Evolutionary conservation across 2,329 filamentous ascomycete species (phyloP), one percentile per base, ranked within the genome.

Genomic region (Alternaria ventricosa): DNA sequence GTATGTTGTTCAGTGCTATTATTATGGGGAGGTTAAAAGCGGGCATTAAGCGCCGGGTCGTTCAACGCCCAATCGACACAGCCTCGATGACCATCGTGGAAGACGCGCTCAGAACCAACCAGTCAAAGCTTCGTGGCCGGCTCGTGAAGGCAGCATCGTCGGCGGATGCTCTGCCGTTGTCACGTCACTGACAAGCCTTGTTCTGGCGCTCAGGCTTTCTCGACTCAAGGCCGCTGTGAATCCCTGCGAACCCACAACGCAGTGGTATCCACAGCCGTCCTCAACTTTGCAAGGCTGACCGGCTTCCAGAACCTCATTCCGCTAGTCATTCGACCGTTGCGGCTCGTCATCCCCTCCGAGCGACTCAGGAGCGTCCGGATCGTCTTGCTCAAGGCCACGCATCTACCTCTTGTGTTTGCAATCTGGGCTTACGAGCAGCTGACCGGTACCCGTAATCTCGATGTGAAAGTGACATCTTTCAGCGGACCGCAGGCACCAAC

Each of bases 321-420:
- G 8, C 84, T 94, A 59, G 80, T 90, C 65, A 89, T 94, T 74
- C 87, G 92, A 15, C 92, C 92, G 0, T 84, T 93, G 63, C 87
- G 91, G 61, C 84, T 94, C 47, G 84, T 93, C 67, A 77, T 93
- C 54, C 85, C 89, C 7, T 86, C 89, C 3, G 87, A 90, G 65
- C 82, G 86, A 62, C 86, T 94, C 69, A 89, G 92, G 55, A 82
- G 82, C 30, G 83, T 85, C 60, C 85, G 87, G 50, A 89, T 90
- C 63, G 73, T 88, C 45, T 75, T 89, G 49, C 83, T 89, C 62
- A 87, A 87, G 74, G 83, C 83, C 54, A 88, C 87, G 3, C 87
- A 89, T 76, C 82, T 88, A 50, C 91, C 92, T 30, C 88, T 92
- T 65, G 90, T 94, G 27, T 87, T 81, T n/a, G 81, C 85, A 49